A percentile compares a stretch with the other conserved stretches of the same genome.
These are phyloP conservation scores for Iberis pinnata DNA, from an alignment of 345 rosid genomes.

Conservation along the genomic window DNA sequence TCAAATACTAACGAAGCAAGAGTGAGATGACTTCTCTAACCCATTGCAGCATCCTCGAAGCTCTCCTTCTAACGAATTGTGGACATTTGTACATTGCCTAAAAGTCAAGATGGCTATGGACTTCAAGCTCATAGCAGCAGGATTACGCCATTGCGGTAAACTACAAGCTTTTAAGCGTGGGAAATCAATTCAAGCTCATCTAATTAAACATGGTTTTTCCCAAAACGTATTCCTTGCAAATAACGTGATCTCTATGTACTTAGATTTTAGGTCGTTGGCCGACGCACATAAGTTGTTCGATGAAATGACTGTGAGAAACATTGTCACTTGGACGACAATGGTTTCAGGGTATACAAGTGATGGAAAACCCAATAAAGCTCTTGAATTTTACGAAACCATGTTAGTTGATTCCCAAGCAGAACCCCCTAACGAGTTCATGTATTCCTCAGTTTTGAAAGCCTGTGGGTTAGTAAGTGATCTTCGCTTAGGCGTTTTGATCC, in stretches of 20 bases:
- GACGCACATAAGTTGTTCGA: constrained; percentile 52
- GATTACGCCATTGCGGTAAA: constrained; percentile 53
- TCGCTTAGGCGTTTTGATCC: constrained; percentile 45
- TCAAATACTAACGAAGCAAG: no score
- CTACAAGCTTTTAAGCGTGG: constrained; percentile 41
- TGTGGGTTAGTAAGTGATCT: constrained; percentile 54
- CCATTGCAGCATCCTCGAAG: no score
- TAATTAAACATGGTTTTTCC: constrained; percentile 37
- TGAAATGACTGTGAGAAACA: constrained; percentile 50
- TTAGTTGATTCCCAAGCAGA: constrained; percentile 29
- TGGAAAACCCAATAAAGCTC: constrained; percentile 40
- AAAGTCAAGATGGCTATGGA: constrained; percentile 40
- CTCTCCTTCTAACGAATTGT: no score
- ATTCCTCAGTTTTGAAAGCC: constrained; percentile 56
- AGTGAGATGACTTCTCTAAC: no score
- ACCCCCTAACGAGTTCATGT: constrained; percentile 52
- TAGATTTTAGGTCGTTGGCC: constrained; percentile 21
- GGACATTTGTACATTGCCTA: no score
- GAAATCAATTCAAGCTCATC: constrained; percentile 36
- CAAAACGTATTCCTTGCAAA: constrained; percentile 37
- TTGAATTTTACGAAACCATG: constrained; percentile 40
- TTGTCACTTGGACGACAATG: constrained; percentile 61
- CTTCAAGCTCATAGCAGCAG: constrained; percentile 35
- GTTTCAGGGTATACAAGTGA: constrained; percentile 40
- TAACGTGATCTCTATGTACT: constrained; percentile 46